Conservation (phyloP, 1,139 yeast species). For the Yamadazyma pseudoaaseri region DNA sequence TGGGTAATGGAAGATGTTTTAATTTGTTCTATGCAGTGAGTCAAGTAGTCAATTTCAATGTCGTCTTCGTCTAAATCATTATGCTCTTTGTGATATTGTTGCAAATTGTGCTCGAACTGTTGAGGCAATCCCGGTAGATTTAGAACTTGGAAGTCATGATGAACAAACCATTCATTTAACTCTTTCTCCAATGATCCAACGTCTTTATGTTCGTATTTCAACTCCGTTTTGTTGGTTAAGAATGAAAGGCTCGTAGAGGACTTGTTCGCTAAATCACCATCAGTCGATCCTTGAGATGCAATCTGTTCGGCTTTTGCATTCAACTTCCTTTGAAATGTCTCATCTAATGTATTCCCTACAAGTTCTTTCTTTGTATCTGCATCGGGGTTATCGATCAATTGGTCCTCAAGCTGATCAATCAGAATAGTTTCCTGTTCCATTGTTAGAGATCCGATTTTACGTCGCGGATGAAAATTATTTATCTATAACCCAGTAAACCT, state of each 20-base stretch:
- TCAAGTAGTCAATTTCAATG: slow-evolving; percentile 3
- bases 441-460: neutral
- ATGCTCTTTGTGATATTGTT: neutral
- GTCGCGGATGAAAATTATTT: neutral
- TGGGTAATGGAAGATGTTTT: neutral
- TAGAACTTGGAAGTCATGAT: slow-evolving; percentile 42
- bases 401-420: slow-evolving; percentile 48
- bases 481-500: slow-evolving; percentile 6
- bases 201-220: slow-evolving; percentile 51
- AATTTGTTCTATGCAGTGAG: slow-evolving; percentile 1
- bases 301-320: slow-evolving; percentile 47
- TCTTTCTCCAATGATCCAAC: slow-evolving; percentile 42
- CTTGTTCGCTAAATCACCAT: slow-evolving; percentile 9
- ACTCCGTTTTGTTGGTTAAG: slow-evolving; percentile 31
- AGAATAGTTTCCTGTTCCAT: slow-evolving; percentile 40
- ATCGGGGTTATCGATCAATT: slow-evolving; percentile 48
- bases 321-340: slow-evolving; percentile 44
- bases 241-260: slow-evolving; percentile 16
- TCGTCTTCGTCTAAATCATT: neutral
- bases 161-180: slow-evolving; percentile 64
- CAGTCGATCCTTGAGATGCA: slow-evolving; percentile 8
- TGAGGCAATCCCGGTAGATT: slow-evolving; percentile 18
- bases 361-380: slow-evolving; percentile 34
- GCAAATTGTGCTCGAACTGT: slow-evolving; percentile 8
- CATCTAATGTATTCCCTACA: slow-evolving; percentile 34